Conservation (phyloP, 768 basidiomycete genomes). For the Mycena belliarum region DNA sequence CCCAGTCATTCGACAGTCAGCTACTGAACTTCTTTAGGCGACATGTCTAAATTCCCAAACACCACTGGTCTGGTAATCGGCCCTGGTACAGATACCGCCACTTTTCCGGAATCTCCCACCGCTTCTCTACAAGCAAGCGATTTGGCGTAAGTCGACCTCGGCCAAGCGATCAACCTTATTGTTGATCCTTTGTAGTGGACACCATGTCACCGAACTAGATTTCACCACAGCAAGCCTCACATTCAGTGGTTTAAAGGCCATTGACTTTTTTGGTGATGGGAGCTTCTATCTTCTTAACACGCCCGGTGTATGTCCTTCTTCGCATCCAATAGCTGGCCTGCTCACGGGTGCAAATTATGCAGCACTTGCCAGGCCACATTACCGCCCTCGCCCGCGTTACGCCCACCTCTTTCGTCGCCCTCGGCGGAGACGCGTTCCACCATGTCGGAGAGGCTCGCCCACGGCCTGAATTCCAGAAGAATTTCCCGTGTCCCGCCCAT, state of each 20-base stretch:
- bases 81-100: conserved; percentile 3
- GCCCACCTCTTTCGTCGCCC: conserved; percentile 12
- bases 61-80: conserved; percentile 15
- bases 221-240: conserved; percentile 3
- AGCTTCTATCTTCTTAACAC: conserved; percentile 23
- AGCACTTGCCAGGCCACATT: conserved; percentile 12
- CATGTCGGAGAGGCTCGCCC: conserved; percentile 20
- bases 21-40: background rate
- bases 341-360: background rate
- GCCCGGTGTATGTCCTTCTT: conserved; percentile 14
- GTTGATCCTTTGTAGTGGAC: background rate
- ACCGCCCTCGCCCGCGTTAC: conserved; percentile 16
- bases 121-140: conserved; percentile 13
- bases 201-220: conserved; percentile 8
- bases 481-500: conserved; percentile 17
- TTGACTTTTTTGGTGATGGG: conserved; percentile 19
- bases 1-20: background rate
- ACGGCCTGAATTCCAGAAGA: conserved; percentile 5
- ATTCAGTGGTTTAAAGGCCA: conserved; percentile 19
- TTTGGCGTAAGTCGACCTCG: conserved; percentile 7
- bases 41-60: conserved; percentile 23
- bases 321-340: background rate
- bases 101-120: conserved; percentile 10
- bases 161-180: background rate
- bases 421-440: conserved; percentile 20